Conservation (phyloP, 2,329 filamentous ascomycete genomes). For the Aschersonia sp. region DNA sequence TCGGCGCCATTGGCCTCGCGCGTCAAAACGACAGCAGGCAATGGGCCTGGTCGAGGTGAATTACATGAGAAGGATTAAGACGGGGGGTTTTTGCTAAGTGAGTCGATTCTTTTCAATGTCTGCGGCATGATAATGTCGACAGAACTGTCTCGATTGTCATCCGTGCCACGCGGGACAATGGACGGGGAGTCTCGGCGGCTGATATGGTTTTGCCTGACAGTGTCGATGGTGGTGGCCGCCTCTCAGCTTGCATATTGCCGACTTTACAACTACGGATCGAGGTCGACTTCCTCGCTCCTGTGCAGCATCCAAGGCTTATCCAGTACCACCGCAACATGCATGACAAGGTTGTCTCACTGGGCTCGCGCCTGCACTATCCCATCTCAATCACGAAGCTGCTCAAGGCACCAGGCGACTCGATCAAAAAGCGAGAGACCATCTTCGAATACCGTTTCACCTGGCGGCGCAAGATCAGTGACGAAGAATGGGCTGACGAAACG, state of each 20-base stretch:
- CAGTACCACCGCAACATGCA: conserved; percentile 13
- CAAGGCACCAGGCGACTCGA: conserved; percentile 57
- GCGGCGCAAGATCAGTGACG: conserved; percentile 61
- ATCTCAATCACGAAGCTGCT: conserved; percentile 82
- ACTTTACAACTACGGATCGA: background rate
- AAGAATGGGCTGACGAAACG: conserved; percentile 44
- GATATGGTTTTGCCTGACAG: too few species aligned
- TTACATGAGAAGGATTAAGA: conserved; percentile 15
- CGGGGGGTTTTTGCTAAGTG: conserved; percentile 8
- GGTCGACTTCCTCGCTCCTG: background rate
- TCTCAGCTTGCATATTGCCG: background rate
- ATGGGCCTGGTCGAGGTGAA: conserved; percentile 18
- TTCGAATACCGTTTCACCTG: conserved; percentile 82
- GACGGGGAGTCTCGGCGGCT: too few species aligned
- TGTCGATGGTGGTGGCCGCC: too few species aligned
- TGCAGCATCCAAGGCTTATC: too few species aligned
- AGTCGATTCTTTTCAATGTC: too few species aligned
- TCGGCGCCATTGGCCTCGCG: background rate
- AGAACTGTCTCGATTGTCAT: background rate
- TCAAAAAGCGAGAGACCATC: conserved; percentile 63
- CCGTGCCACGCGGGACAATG: too few species aligned
- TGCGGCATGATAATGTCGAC: background rate
- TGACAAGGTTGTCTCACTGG: conserved; percentile 32
- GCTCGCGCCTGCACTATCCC: conserved; percentile 68
- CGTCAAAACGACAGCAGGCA: conserved; percentile 11